A percentile compares a stretch with the other conserved stretches of the same genome.
Evolutionary conservation across 805 yeast genomes (phyloP).

Genomic region (Metschnikowia picachoensis): DNA sequence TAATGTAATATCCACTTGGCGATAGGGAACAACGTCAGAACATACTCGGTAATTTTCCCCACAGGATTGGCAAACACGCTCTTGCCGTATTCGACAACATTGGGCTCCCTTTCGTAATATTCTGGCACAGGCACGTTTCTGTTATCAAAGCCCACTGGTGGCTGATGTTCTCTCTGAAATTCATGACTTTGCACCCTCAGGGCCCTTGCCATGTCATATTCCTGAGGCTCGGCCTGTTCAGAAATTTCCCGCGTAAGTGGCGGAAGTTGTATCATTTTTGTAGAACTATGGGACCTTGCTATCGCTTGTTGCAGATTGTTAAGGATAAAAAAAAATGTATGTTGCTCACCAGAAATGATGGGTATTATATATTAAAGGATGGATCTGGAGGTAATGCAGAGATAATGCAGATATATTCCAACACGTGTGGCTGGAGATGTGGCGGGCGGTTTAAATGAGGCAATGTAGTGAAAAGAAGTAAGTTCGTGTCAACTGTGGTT

Average conservation of each 20-base stretch:
- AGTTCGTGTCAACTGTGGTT: constrained; percentile 5
- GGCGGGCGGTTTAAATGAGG: background rate
- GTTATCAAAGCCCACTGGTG: background rate
- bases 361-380: too few species aligned
- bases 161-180: constrained; percentile 19
- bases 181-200: constrained; percentile 17
- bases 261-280: too few species aligned
- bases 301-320: background rate
- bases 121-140: constrained; percentile 31
- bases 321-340: background rate
- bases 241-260: constrained; percentile 7
- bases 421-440: constrained; percentile 1
- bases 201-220: constrained; percentile 12
- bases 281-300: background rate
- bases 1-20: constrained; percentile 82
- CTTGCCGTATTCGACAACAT: constrained; percentile 31
- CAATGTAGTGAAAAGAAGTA: background rate
- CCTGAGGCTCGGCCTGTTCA: constrained; percentile 16
- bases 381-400: background rate
- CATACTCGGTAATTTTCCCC: constrained; percentile 41
- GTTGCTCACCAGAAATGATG: too few species aligned
- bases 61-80: constrained; percentile 36
- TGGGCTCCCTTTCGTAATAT: constrained; percentile 31
- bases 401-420: background rate
- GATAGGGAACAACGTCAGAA: constrained; percentile 71